Conservation (phyloP, 192 early-diverging fungal species). For the Chytriomyces hyalinus region DNA sequence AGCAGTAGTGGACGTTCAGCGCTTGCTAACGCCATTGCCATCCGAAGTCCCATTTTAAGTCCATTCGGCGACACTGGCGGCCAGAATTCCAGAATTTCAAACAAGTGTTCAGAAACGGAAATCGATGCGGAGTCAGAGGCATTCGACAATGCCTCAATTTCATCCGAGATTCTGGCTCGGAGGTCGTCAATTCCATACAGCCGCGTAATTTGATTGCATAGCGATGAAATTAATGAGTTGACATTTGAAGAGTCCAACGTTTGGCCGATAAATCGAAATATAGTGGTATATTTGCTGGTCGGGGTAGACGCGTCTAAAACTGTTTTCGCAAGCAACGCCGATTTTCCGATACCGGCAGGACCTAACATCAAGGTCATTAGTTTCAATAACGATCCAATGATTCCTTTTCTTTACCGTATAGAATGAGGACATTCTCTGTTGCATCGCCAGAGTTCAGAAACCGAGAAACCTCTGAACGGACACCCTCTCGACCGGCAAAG, state of each 20-base stretch:
- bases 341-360: conserved; percentile 35
- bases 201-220: conserved; percentile 27
- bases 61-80: conserved; percentile 25
- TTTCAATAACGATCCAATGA: not conserved
- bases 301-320: not conserved
- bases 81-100: conserved; percentile 36
- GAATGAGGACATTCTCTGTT: conserved; percentile 14
- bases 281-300: not conserved
- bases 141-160: conserved; percentile 4
- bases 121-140: not conserved
- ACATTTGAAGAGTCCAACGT: conserved; percentile 12
- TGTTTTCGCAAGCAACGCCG: conserved; percentile 19
- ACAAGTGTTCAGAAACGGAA: conserved; percentile 11
- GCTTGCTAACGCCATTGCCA: conserved; percentile 29
- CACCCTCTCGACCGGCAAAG: conserved; percentile 31
- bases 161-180: conserved; percentile 25
- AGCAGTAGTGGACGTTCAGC: conserved; percentile 25
- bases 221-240: conserved; percentile 5
- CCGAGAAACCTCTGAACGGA: not conserved
- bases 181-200: conserved; percentile 33
- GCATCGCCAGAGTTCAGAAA: conserved; percentile 4
- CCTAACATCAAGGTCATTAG: conserved; percentile 1
- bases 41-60: conserved; percentile 23
- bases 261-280: conserved; percentile 23
- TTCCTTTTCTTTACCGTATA: conserved; percentile 23